phyloP scores from a whole-genome alignment of 164 flowering plant genomes.

The Warburgia ugandensis region DNA sequence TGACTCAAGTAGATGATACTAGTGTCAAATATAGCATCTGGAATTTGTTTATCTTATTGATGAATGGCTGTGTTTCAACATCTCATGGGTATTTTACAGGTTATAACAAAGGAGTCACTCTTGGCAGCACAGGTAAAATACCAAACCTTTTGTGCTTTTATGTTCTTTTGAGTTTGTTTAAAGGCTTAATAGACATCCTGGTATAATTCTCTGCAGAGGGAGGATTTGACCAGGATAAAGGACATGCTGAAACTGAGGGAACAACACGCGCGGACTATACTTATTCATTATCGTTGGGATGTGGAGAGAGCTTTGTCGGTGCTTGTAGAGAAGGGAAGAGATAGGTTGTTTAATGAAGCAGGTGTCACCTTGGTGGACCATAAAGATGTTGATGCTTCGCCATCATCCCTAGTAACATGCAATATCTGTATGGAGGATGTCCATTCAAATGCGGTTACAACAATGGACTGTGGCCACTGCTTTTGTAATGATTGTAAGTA shows the following conservation, averaged over 20 bases:
- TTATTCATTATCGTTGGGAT: slow-evolving; percentile 79
- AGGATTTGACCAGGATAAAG: slow-evolving; percentile 63
- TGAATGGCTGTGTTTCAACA: not conserved
- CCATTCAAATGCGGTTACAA: slow-evolving; percentile 31
- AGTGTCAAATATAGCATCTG: too few relatives aligned
- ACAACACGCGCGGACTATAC: slow-evolving; percentile 78
- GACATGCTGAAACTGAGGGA: slow-evolving; percentile 58
- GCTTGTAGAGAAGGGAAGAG: slow-evolving; percentile 62
- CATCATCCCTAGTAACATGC: slow-evolving; percentile 31
- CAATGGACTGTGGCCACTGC: slow-evolving; percentile 84
- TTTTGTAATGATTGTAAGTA: slow-evolving; percentile 43
- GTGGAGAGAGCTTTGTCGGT: slow-evolving; percentile 52
- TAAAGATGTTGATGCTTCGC: slow-evolving; percentile 9
- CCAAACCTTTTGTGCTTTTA: not conserved
- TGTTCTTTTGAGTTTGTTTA: not conserved
- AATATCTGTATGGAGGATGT: slow-evolving; percentile 60
- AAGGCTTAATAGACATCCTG: not conserved
- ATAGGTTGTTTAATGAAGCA: slow-evolving; percentile 44
- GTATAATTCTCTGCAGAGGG: slow-evolving; percentile 33
- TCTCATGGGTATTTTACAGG: slow-evolving; percentile 33
- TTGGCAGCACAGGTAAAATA: slow-evolving; percentile 63
- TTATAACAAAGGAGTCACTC: slow-evolving; percentile 64
- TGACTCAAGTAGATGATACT: too few relatives aligned
- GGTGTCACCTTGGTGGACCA: slow-evolving; percentile 45
- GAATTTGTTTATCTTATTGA: not conserved